Percentiles rank a stretch among this genome's conserved stretches.
Evolutionary conservation across 2,329 filamentous ascomycete genomes (phyloP).

Genomic region (Aspergillus sp.): DNA sequence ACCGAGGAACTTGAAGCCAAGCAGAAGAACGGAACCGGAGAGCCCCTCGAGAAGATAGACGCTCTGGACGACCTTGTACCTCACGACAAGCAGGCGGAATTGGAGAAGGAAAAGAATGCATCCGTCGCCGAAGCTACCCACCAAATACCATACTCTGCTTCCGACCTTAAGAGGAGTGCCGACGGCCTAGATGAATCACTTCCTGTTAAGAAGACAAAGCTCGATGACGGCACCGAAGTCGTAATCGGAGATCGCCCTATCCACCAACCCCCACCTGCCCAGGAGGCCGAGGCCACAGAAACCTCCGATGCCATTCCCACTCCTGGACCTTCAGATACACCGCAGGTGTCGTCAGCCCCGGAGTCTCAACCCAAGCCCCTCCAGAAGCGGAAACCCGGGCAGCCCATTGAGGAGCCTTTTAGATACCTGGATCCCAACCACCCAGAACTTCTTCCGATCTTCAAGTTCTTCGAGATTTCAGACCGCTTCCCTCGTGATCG

Average conservation of each 20-base stretch:
- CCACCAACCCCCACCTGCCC: slow-evolving; percentile 29
- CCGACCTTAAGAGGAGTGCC: slow-evolving; percentile 33
- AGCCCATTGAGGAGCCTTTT: slow-evolving; percentile 83
- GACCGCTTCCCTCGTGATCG: slow-evolving; percentile 82
- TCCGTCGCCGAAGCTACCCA: slow-evolving; percentile 35
- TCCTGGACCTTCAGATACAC: slow-evolving; percentile 12
- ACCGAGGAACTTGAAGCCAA: slow-evolving; percentile 36
- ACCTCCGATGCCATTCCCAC: slow-evolving; percentile 27
- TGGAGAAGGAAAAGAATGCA: slow-evolving; percentile 35
- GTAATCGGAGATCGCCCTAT: slow-evolving; percentile 38
- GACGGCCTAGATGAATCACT: slow-evolving; percentile 37
- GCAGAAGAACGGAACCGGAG: slow-evolving; percentile 28
- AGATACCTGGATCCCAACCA: slow-evolving; percentile 80
- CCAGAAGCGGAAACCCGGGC: slow-evolving; percentile 38
- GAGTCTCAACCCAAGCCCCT: slow-evolving; percentile 19
- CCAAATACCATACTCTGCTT: slow-evolving; percentile 34
- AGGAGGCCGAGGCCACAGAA: slow-evolving; percentile 23
- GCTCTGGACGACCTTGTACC: slow-evolving; percentile 41
- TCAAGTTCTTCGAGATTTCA: slow-evolving; percentile 81
- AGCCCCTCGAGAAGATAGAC: slow-evolving; percentile 39
- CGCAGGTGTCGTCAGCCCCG: slow-evolving; percentile 11
- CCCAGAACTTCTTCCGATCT: slow-evolving; percentile 73
- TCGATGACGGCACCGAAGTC: slow-evolving; percentile 39
- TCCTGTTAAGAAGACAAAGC: slow-evolving; percentile 47
- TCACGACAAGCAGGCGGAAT: slow-evolving; percentile 27